These are phyloP conservation scores for Agaricus subrufescens DNA, from an alignment of 768 basidiomycete species.

Conservation along the genomic window DNA sequence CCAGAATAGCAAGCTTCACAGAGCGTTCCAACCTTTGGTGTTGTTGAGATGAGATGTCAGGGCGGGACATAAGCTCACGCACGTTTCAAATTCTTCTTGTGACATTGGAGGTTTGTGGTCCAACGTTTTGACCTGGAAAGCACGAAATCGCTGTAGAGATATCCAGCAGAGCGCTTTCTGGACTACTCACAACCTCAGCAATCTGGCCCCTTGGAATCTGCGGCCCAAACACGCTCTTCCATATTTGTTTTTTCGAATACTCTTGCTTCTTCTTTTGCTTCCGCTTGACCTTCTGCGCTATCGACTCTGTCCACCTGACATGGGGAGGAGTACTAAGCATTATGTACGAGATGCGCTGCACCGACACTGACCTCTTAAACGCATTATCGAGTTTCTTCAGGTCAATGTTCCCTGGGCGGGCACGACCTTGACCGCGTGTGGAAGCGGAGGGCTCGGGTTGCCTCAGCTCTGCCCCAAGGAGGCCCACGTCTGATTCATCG, in stretches of 20 bases:
- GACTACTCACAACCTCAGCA: constrained; percentile 29
- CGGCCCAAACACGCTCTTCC: constrained; percentile 78
- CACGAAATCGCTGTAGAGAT: constrained; percentile 1
- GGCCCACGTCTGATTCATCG: constrained; percentile 35
- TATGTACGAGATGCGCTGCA: not conserved
- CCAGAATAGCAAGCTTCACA: constrained; percentile 63
- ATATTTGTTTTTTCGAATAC: constrained; percentile 66
- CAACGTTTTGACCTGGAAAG: constrained; percentile 63
- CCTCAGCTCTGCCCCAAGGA: constrained; percentile 17
- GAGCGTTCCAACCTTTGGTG: constrained; percentile 52
- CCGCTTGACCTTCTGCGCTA: constrained; percentile 79
- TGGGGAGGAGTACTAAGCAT: not conserved
- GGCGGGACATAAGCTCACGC: constrained; percentile 21
- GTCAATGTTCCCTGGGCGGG: constrained; percentile 67
- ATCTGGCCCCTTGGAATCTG: constrained; percentile 31
- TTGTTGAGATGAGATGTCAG: not conserved
- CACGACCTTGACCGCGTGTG: constrained; percentile 30
- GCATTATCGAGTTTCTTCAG: constrained; percentile 75
- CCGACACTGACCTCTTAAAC: constrained; percentile 61
- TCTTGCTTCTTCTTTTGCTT: constrained; percentile 69
- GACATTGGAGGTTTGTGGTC: constrained; percentile 79
- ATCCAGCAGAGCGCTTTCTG: not conserved
- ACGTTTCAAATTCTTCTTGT: constrained; percentile 68
- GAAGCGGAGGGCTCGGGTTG: constrained; percentile 12
- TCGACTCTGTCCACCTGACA: constrained; percentile 78